These are phyloP conservation scores for Didymellaceae sp. DNA, from an alignment of 2,329 filamentous ascomycete genomes.

Conservation along the genomic window DNA sequence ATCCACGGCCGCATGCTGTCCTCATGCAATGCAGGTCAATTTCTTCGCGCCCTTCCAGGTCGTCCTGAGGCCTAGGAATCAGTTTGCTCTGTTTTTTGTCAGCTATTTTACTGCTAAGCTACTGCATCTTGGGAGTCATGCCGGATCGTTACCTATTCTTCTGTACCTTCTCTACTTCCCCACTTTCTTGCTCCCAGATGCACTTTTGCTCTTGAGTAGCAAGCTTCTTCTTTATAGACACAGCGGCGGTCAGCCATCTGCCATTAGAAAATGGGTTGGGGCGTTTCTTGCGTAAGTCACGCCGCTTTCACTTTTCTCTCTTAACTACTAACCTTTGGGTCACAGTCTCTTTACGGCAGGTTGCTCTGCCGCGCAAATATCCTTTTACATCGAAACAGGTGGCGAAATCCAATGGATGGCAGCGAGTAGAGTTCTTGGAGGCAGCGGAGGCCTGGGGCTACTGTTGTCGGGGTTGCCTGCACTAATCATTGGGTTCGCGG, in stretches of 20 bases:
- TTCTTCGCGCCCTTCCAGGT: slow-evolving; percentile 24
- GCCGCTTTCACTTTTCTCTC: too few species aligned
- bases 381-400: slow-evolving; percentile 24
- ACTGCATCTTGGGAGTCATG: slow-evolving; percentile 26
- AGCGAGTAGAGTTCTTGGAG: slow-evolving; percentile 22
- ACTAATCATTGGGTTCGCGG: slow-evolving; percentile 10
- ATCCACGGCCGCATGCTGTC: slow-evolving; percentile 8
- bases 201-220: slow-evolving; percentile 23
- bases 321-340: slow-evolving; percentile 1
- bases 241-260: slow-evolving; percentile 18
- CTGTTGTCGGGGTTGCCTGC: slow-evolving; percentile 22
- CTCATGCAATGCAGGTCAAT: slow-evolving; percentile 25
- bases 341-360: slow-evolving; percentile 20
- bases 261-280: slow-evolving; percentile 9
- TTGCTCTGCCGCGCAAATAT: slow-evolving; percentile 24
- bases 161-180: slow-evolving; percentile 26
- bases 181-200: slow-evolving; percentile 23
- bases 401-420: slow-evolving; percentile 30
- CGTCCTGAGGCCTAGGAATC: slow-evolving; percentile 19
- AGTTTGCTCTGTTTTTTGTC: slow-evolving; percentile 25
- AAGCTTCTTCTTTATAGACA: slow-evolving; percentile 22
- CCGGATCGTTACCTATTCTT: slow-evolving; percentile 22
- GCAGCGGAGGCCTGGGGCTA: slow-evolving; percentile 23
- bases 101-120: slow-evolving; percentile 25
- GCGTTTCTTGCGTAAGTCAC: slow-evolving; percentile 19